A percentile compares a stretch with the other conserved stretches of the same genome.
phyloP scores from a whole-genome alignment of 2,329 filamentous ascomycete genomes.

The Aspergillus uvarum region DNA sequence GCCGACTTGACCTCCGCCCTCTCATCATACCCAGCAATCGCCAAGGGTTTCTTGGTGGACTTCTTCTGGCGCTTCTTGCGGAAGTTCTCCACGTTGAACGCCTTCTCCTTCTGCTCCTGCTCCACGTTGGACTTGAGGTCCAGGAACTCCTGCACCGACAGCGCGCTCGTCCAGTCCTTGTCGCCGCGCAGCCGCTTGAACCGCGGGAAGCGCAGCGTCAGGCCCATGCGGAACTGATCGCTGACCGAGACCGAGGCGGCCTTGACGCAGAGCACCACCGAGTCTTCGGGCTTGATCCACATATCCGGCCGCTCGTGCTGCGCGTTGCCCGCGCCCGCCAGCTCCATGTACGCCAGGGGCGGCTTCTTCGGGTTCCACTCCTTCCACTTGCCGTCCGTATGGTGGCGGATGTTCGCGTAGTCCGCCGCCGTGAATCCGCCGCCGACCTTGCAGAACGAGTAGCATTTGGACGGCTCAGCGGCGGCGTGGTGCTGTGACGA shows the following conservation, averaged over 20 bases:
- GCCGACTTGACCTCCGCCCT: constrained; percentile 53
- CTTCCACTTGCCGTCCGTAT: constrained; percentile 88
- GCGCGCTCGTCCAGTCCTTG: constrained; percentile 75
- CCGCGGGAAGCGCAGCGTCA: constrained; percentile 86
- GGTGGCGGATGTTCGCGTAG: constrained; percentile 77
- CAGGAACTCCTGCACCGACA: constrained; percentile 76
- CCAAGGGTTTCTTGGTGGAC: constrained; percentile 63
- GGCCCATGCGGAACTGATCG: constrained; percentile 72
- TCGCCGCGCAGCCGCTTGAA: constrained; percentile 82
- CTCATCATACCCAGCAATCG: constrained; percentile 70
- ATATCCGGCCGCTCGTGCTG: constrained; percentile 81
- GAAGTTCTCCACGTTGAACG: constrained; percentile 69
- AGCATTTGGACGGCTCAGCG: constrained; percentile 69
- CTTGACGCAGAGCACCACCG: constrained; percentile 83
- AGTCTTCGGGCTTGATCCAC: constrained; percentile 89
- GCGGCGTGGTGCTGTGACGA: constrained; percentile 38
- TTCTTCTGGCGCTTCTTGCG: constrained; percentile 64
- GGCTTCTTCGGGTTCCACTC: constrained; percentile 78
- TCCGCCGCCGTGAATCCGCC: constrained; percentile 84
- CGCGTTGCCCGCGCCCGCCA: constrained; percentile 68
- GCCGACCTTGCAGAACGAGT: constrained; percentile 98
- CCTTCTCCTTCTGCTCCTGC: constrained; percentile 67
- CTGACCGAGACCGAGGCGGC: constrained; percentile 74
- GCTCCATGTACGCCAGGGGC: constrained; percentile 73
- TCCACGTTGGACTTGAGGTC: constrained; percentile 69